A percentile compares a stretch with the other conserved stretches of the same genome.
Conservation (phyloP, 805 yeast genomes). For the Torulaspora quercuum region DNA sequence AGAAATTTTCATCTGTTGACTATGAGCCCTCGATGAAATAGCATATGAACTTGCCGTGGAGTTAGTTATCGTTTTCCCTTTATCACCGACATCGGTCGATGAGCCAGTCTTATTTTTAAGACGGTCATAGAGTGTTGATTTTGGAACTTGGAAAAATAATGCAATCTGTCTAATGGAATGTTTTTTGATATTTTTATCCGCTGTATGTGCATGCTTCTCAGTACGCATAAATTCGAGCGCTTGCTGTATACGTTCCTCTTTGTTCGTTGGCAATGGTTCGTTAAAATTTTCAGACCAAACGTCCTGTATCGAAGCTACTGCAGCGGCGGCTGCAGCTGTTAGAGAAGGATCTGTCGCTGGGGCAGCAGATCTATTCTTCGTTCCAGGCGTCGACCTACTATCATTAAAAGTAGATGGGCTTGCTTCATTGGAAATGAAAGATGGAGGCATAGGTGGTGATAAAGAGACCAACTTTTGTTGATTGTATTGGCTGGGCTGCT, state of each 20-base stretch:
- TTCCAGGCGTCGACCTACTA: conserved; percentile 4
- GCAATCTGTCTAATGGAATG: conserved; percentile 30
- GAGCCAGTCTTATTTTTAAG: conserved; percentile 15
- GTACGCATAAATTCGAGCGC: conserved; percentile 25
- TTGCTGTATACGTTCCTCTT: conserved; percentile 27
- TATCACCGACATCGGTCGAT: not conserved
- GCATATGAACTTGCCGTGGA: conserved; percentile 8
- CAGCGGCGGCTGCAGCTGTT: conserved; percentile 20
- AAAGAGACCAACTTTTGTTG: conserved; percentile 9
- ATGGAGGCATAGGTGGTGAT: conserved; percentile 8
- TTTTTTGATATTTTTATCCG: conserved; percentile 18
- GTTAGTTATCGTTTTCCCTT: conserved; percentile 2
- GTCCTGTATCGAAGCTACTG: conserved; percentile 22
- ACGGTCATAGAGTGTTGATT: conserved; percentile 30
- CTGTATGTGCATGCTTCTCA: conserved; percentile 16
- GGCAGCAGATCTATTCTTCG: conserved; percentile 6
- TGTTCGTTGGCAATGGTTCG: conserved; percentile 50
- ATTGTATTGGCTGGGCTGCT: conserved; percentile 3
- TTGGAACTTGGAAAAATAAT: conserved; percentile 27
- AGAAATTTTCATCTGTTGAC: conserved; percentile 28
- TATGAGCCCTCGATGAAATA: conserved; percentile 19
- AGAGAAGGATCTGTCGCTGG: conserved; percentile 13
- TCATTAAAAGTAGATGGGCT: conserved; percentile 7
- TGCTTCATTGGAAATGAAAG: conserved; percentile 6
- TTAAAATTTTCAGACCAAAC: conserved; percentile 20